Base-by-base conservation (phyloP, 257 asterid genomes). In the Solanum habrochaites region DNA sequence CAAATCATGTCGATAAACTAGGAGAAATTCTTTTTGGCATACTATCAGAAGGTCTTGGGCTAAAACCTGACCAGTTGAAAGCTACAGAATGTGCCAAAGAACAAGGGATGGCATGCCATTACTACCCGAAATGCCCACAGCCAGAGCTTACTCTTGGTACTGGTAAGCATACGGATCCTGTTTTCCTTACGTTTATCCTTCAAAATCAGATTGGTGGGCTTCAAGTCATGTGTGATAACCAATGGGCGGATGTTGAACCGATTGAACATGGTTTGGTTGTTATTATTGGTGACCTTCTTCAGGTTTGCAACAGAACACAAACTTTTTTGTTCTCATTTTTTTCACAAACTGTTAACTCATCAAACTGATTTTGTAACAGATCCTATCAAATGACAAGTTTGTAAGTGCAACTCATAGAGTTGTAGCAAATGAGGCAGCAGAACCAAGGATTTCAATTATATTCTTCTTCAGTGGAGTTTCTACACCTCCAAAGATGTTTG, bases 391-490 rank as follows among this genome's bases (percentile, higher is more conserved):
- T 58, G 66, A 58, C 66, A 58, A 56, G 64, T 56, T 58, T 58
- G 66, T 58, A 21, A 58, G 66, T 58, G 66, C 66, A 58, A 58
- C 4, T 58, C 66, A 58, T 3, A 20, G 27, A 89, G 98, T 94
- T 47, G 32, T 92, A 37, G 93, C 97, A 21, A 95, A 93, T 86
- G 42, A 37, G 27, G 88, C 7, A 1, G 88, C 9, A 1, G 98
- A 95, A 8, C 96, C 98, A 3, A 89, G 98, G 86, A 91, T 93
- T 42, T 95, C 98, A 7, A 92, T 91, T n/a, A 98, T 95, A 6
- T 92, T 93, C 66, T 93, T 95, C 85, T 91, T 93, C 45, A 66
- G 64, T 3, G 96, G 98, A 66, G 83, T n/a, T 58, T 23, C 47
- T 21, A 23, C 23, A 73, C 85, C 91, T 2, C 88, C 88, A 75